phyloP scores from a whole-genome alignment of 352 stramenopile genomes.

The Pythium periplocum region DNA sequence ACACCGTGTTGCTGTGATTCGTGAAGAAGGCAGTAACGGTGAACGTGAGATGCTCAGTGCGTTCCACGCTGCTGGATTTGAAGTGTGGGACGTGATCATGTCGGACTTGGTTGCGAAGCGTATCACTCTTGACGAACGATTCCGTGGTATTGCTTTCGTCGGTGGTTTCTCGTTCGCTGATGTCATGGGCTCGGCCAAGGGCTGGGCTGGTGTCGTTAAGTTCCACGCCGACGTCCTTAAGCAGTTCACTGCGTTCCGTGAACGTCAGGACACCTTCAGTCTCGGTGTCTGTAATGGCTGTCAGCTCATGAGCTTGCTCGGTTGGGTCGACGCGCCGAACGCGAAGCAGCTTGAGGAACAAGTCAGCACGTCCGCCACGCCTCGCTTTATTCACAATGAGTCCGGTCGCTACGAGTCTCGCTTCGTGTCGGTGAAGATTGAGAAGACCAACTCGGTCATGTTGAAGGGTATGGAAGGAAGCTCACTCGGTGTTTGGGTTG shows the following conservation, averaged over 20 bases:
- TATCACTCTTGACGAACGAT: slow-evolving; percentile 89
- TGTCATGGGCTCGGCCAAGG: slow-evolving; percentile 98
- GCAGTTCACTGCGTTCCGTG: slow-evolving; percentile 96
- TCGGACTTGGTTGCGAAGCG: slow-evolving; percentile 92
- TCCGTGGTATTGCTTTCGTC: slow-evolving; percentile 97
- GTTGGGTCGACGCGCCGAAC: slow-evolving; percentile 89
- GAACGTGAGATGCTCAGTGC: slow-evolving; percentile 98
- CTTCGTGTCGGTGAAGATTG: slow-evolving; percentile 95
- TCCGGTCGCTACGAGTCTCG: slow-evolving; percentile 96
- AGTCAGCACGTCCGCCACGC: slow-evolving; percentile 53
- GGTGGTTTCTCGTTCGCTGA: slow-evolving; percentile 99
- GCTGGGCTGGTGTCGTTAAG: slow-evolving; percentile 97
- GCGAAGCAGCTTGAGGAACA: slow-evolving; percentile 47
- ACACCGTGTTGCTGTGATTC: slow-evolving; percentile 95
- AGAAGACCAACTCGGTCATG: slow-evolving; percentile 94
- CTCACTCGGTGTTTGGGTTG: slow-evolving; percentile 97
- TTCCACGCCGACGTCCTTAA: slow-evolving; percentile 94
- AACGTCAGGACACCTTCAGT: slow-evolving; percentile 96
- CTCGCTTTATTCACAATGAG: slow-evolving; percentile 98
- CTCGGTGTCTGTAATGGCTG: slow-evolving; percentile 99
- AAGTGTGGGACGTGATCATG: slow-evolving; percentile 98
- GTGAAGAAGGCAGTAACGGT: slow-evolving; percentile 98
- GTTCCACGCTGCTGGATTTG: slow-evolving; percentile 96
- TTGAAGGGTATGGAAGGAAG: slow-evolving; percentile 97
- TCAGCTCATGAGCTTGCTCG: slow-evolving; percentile 99